Evolutionary conservation across 2,329 filamentous ascomycete genomes (phyloP).

Genomic region (Apiospora malaysiana): DNA sequence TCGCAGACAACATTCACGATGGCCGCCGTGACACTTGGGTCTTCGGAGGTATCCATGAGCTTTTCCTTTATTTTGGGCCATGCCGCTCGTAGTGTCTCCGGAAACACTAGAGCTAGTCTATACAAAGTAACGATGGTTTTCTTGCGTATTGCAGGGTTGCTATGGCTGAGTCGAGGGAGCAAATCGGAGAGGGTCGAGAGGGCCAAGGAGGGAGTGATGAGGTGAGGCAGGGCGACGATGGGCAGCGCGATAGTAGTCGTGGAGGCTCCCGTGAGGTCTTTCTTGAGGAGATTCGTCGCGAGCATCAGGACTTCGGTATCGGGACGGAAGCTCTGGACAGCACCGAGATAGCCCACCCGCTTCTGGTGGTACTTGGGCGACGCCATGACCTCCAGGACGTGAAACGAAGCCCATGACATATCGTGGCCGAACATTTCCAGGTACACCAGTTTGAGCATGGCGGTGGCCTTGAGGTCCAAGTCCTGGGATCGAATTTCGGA

Average conservation of each 20-base stretch:
- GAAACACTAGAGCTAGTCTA: conserved; percentile 92
- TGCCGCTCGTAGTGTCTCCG: conserved; percentile 86
- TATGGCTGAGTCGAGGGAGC: conserved; percentile 84
- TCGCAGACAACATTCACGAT: conserved; percentile 98
- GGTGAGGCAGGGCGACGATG: conserved; percentile 88
- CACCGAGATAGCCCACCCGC: conserved; percentile 90
- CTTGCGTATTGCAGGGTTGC: conserved; percentile 84
- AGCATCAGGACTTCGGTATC: conserved; percentile 98
- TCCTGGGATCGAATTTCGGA: conserved; percentile 90
- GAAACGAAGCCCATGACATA: conserved; percentile 99
- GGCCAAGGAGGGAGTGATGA: conserved; percentile 90
- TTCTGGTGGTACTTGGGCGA: conserved; percentile 95
- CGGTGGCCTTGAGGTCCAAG: conserved; percentile 97
- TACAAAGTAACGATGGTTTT: conserved; percentile 97
- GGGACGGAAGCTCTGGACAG: conserved; percentile 92
- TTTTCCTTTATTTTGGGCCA: conserved; percentile 98
- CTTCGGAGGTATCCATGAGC: conserved; percentile 86
- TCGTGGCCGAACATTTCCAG: conserved; percentile 99
- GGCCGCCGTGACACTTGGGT: conserved; percentile 90
- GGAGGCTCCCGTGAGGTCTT: conserved; percentile 79
- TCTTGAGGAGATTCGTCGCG: conserved; percentile 95
- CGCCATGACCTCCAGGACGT: conserved; percentile 98
- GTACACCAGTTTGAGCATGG: conserved; percentile 93
- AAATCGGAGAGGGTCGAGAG: conserved; percentile 88
- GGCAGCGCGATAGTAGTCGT: conserved; percentile 83